Conservation (phyloP, 805 yeast genomes). For the Kuraishia cidri region DNA sequence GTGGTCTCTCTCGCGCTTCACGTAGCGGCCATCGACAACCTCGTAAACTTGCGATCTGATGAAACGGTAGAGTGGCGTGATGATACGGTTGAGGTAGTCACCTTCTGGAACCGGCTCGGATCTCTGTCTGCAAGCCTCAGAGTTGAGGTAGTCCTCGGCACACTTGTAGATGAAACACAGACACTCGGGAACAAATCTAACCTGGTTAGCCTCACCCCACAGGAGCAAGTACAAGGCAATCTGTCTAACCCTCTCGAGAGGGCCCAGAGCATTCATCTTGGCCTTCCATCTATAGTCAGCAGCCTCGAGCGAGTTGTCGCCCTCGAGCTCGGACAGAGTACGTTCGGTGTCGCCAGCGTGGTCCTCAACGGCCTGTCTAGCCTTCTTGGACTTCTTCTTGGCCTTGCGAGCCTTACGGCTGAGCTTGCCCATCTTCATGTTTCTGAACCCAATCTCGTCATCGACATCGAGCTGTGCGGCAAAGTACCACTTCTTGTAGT, state of each 20-base stretch:
- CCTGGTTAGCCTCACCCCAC: slow-evolving; percentile 93
- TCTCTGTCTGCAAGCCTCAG: slow-evolving; percentile 88
- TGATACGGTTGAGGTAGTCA: slow-evolving; percentile 84
- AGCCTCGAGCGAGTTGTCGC: slow-evolving; percentile 80
- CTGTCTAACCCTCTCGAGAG: slow-evolving; percentile 77
- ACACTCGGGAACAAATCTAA: slow-evolving; percentile 86
- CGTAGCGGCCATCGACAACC: slow-evolving; percentile 71
- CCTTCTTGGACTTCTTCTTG: slow-evolving; percentile 72
- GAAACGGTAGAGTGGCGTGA: slow-evolving; percentile 83
- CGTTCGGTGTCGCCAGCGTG: slow-evolving; percentile 54
- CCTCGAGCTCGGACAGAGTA: slow-evolving; percentile 57
- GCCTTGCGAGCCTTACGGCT: slow-evolving; percentile 78
- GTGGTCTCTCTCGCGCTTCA: slow-evolving; percentile 82
- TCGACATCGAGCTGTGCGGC: slow-evolving; percentile 85
- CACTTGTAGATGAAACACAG: slow-evolving; percentile 93
- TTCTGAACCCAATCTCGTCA: slow-evolving; percentile 76
- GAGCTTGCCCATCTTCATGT: slow-evolving; percentile 68
- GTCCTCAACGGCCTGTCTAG: slow-evolving; percentile 59
- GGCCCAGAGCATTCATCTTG: slow-evolving; percentile 60
- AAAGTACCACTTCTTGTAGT: slow-evolving; percentile 82
- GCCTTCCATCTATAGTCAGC: slow-evolving; percentile 81
- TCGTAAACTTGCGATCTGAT: slow-evolving; percentile 78
- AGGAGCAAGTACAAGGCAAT: slow-evolving; percentile 64
- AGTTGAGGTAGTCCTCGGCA: slow-evolving; percentile 80
- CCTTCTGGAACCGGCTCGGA: slow-evolving; percentile 80